A percentile compares a stretch with the other conserved stretches of the same genome.
phyloP scores from a whole-genome alignment of 75 land plant genomes.

The Pseudotsuga menziesii region DNA sequence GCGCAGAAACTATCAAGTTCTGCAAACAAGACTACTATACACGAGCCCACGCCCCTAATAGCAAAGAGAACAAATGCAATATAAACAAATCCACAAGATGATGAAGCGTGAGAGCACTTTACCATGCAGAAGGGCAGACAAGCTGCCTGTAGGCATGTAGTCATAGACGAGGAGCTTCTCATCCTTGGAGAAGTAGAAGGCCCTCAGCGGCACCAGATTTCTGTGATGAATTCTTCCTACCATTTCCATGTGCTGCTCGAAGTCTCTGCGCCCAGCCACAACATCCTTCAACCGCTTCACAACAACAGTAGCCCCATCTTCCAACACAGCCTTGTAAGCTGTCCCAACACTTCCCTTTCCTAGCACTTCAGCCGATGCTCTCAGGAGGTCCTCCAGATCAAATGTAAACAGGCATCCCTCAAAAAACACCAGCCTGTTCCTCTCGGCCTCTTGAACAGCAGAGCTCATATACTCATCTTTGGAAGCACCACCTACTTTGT shows the following conservation, averaged over 20 bases:
- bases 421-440: conserved; percentile 73
- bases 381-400: conserved; percentile 82
- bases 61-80: too few species aligned
- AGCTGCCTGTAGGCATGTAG: conserved; percentile 57
- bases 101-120: not conserved
- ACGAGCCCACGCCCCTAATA: too few species aligned
- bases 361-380: conserved; percentile 86
- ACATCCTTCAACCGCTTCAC: conserved; percentile 85
- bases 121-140: conserved; percentile 73
- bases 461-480: conserved; percentile 40
- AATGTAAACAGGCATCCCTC: conserved; percentile 47
- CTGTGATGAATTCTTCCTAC: conserved; percentile 60
- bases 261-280: conserved; percentile 48
- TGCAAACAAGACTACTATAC: too few species aligned
- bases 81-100: too few species aligned
- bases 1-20: too few species aligned
- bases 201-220: conserved; percentile 59
- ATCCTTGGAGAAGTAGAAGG: conserved; percentile 81
- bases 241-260: conserved; percentile 56
- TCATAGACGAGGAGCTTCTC: conserved; percentile 88
- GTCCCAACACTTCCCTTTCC: conserved; percentile 84
- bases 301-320: conserved; percentile 71
- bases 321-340: conserved; percentile 74
- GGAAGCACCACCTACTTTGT: conserved; percentile 21
- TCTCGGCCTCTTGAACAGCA: conserved; percentile 51